These are phyloP conservation scores for Lasiosphaeria miniovina DNA, from an alignment of 495 filamentous ascomycete genomes.

Conservation along the genomic window DNA sequence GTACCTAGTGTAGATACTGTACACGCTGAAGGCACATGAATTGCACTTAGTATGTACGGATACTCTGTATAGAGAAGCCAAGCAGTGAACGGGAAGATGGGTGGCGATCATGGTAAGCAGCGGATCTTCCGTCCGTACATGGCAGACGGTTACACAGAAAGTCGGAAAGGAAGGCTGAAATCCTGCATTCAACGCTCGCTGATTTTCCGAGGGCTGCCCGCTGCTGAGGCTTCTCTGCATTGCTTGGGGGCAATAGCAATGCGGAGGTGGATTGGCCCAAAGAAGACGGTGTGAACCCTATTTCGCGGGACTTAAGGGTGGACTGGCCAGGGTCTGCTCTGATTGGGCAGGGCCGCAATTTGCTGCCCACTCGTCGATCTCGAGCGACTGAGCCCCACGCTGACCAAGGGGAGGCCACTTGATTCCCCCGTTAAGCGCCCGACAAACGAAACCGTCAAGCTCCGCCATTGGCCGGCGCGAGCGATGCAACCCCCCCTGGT, in stretches of 20 bases:
- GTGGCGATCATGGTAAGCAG: too few species aligned
- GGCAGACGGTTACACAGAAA: too few species aligned
- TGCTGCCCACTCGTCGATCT: background rate
- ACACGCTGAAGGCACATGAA: too few species aligned
- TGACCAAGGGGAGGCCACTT: background rate
- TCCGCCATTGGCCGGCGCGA: constrained; percentile 11
- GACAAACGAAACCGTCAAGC: constrained; percentile 21
- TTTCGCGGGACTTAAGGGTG: background rate
- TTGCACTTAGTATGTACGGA: too few species aligned
- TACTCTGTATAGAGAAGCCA: too few species aligned
- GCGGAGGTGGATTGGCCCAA: background rate
- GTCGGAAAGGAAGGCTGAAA: too few species aligned
- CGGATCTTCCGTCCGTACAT: too few species aligned
- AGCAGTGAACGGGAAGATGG: too few species aligned
- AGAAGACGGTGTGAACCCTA: constrained; percentile 10
- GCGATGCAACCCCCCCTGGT: background rate
- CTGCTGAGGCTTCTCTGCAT: background rate
- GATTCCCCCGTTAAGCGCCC: constrained; percentile 23
- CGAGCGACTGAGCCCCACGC: background rate
- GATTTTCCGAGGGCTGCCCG: too few species aligned
- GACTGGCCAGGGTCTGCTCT: background rate
- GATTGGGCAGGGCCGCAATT: background rate
- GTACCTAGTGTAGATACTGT: too few species aligned
- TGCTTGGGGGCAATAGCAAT: background rate
- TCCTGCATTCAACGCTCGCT: too few species aligned